These are phyloP conservation scores for Lyophyllum semitale DNA, from an alignment of 768 basidiomycete species.

Conservation along the genomic window DNA sequence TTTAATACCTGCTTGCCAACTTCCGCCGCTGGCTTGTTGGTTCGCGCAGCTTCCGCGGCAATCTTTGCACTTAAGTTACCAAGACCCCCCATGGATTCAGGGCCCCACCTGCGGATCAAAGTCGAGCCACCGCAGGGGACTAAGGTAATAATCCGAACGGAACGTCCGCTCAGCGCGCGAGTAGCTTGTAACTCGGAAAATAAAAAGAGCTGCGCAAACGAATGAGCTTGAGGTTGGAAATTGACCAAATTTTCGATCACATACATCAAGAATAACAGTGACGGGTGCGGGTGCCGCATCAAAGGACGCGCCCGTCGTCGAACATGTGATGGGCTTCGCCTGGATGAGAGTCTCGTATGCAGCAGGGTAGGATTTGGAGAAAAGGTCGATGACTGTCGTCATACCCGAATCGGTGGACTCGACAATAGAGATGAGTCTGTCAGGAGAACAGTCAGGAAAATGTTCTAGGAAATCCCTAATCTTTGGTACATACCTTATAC, in stretches of 20 bases:
- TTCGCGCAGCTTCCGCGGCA: constrained; percentile 13
- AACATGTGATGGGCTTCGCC: constrained; percentile 10
- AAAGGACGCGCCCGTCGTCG: constrained; percentile 9
- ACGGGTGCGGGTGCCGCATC: constrained; percentile 1
- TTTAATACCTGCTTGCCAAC: constrained; percentile 16
- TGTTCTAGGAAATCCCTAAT: background rate
- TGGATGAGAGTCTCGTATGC: constrained; percentile 9
- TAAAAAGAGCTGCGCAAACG: constrained; percentile 8
- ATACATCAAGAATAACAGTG: constrained; percentile 14
- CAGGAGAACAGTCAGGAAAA: background rate
- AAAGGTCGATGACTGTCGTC: background rate
- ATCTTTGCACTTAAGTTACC: constrained; percentile 17
- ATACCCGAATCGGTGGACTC: background rate
- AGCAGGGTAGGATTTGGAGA: constrained; percentile 2
- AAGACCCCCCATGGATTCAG: constrained; percentile 19
- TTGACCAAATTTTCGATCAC: background rate
- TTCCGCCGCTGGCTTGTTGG: constrained; percentile 8
- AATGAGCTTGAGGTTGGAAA: background rate
- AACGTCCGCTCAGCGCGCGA: constrained; percentile 14
- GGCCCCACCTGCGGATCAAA: constrained; percentile 17
- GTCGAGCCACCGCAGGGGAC: constrained; percentile 1
- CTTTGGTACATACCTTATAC: background rate
- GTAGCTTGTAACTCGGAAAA: constrained; percentile 9
- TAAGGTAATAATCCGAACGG: constrained; percentile 17
- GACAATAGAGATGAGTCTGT: constrained; percentile 1